A percentile compares a stretch with the other conserved stretches of the same genome.
These are phyloP conservation scores for Saccharomycopsis vini DNA, from an alignment of 805 yeast species.

Conservation along the genomic window DNA sequence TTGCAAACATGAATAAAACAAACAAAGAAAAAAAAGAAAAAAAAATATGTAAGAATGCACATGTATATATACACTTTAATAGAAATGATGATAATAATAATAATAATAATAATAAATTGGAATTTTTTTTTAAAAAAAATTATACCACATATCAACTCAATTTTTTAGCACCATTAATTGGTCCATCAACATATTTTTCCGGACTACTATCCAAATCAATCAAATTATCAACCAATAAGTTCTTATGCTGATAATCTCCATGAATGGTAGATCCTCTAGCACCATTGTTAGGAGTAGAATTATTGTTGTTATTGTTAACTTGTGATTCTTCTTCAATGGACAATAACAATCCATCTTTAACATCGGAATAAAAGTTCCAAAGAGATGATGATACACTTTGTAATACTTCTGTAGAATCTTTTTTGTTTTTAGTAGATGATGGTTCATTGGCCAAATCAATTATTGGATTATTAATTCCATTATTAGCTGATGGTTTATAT, in stretches of 20 bases:
- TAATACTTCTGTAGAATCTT: constrained; percentile 15
- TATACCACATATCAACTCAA: background rate
- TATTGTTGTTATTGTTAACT: background rate
- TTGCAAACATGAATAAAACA: too few relatives aligned
- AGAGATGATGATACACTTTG: constrained; percentile 16
- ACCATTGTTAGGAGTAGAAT: background rate
- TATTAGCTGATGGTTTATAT: background rate
- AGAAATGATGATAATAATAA: background rate
- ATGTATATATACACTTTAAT: background rate
- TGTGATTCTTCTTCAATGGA: constrained; percentile 16
- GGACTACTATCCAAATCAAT: constrained; percentile 18
- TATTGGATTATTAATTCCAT: constrained; percentile 14
- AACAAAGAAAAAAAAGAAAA: background rate
- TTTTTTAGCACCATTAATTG: background rate
- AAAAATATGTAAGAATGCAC: background rate
- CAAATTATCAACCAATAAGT: constrained; percentile 7
- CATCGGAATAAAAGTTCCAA: constrained; percentile 18
- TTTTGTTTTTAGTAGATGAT: background rate
- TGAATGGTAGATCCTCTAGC: background rate
- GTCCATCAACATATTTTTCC: constrained; percentile 18
- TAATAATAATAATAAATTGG: background rate
- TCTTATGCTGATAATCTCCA: background rate
- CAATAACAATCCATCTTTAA: constrained; percentile 18
- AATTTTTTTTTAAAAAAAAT: too few relatives aligned
- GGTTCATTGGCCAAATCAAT: constrained; percentile 7